Evolutionary conservation across 495 filamentous ascomycete species (phyloP), one percentile per base, ranked within the genome.

Genomic region (Penicillium fimorum): DNA sequence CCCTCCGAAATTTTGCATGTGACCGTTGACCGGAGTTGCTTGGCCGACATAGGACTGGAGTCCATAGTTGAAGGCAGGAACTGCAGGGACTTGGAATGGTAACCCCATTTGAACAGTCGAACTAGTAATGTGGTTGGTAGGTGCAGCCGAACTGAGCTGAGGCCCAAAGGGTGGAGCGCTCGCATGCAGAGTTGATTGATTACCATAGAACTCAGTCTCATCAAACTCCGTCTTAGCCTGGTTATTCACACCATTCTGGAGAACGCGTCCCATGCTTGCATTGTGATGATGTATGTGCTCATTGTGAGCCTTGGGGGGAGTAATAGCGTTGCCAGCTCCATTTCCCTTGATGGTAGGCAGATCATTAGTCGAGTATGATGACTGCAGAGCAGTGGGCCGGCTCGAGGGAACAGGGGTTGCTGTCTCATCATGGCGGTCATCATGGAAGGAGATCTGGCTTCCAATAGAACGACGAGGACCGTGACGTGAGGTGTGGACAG

Each of bases 311-410:
- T 85, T 88, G 3, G 77, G 71, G 17, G 78, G 74, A 4, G 79
- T 76, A 55, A 87, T 84, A 38, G 82, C 77, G 63, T 72, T 65
- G 45, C 74, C 73, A 66, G 70, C 64, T 37, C 72, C 68, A 66
- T 77, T 76, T 29, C 73, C 84, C 78, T 92, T 94, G 60, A 91
- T 76, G 1, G 92, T 96, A n/a, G 93, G 89, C 5, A 97, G 75
- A 63, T 97, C 94, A 67, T 86, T 89, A 20, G 91, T 86, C 2
- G 94, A 97, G 72, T 90, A 97, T 2, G 93, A 96, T 4, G 88
- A 85, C 70, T 92, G 88, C 35, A 95, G 70, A 12, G 69, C 60
- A 7, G 49, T 60, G 6, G 75, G 75, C 24, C 71, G 72, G 60
- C 49, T 68, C 1, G 72, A 68, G 1, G 69, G 33, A 27, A 59